A percentile compares a stretch with the other conserved stretches of the same genome.
Evolutionary conservation across 1,139 yeast genomes (phyloP).

Genomic region (Pichia norvegensis): DNA sequence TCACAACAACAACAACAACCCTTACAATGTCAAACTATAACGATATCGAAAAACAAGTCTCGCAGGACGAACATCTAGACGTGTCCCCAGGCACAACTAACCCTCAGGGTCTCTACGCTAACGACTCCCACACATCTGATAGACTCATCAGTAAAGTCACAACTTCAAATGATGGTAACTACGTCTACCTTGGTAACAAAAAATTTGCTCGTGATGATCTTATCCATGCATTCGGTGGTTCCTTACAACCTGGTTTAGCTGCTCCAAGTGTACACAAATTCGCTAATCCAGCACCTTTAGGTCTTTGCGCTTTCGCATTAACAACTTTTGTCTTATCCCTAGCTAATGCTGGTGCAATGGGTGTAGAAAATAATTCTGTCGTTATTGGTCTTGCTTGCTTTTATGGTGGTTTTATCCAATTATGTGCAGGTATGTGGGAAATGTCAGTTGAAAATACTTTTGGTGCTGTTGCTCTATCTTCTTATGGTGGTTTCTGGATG

Average conservation of each 20-base stretch:
- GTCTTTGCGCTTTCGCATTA: constrained; percentile 74
- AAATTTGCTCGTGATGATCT: constrained; percentile 57
- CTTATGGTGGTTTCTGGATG: constrained; percentile 89
- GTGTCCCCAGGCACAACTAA: constrained; percentile 14
- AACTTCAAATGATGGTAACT: constrained; percentile 38
- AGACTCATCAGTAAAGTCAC: constrained; percentile 16
- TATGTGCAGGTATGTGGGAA: constrained; percentile 71
- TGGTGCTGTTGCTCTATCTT: constrained; percentile 79
- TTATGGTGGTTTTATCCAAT: constrained; percentile 79
- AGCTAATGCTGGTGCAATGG: constrained; percentile 55
- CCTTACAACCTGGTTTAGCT: constrained; percentile 53
- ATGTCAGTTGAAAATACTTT: constrained; percentile 74
- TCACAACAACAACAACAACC: background rate
- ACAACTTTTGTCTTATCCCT: constrained; percentile 77
- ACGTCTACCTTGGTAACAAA: constrained; percentile 64
- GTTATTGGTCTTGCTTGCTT: constrained; percentile 73
- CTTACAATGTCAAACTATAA: constrained; percentile 12
- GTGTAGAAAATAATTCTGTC: constrained; percentile 43
- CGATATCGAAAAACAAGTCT: constrained; percentile 25
- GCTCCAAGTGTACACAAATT: constrained; percentile 64
- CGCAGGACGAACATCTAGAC: constrained; percentile 21
- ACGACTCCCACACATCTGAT: constrained; percentile 7
- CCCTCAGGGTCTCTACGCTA: constrained; percentile 14
- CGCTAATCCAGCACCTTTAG: constrained; percentile 87
- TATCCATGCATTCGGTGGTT: constrained; percentile 68